phyloP scores from a whole-genome alignment of 306 rosid species.

The Cicer chorassanicum region DNA sequence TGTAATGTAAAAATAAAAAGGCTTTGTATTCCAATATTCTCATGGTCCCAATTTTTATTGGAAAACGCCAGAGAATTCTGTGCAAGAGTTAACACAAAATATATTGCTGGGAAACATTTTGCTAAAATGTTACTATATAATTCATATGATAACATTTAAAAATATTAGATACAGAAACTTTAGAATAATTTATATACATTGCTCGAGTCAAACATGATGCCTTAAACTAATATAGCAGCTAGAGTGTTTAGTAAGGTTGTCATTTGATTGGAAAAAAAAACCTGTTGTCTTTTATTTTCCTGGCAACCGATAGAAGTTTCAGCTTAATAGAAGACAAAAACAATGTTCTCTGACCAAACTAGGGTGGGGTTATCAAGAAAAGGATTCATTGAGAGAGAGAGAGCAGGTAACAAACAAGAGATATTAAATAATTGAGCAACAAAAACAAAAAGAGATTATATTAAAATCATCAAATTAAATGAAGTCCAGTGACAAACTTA shows the following conservation, averaged over 20 bases:
- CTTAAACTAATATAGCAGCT: neutral
- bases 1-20: slow-evolving; percentile 10
- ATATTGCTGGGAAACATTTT: neutral
- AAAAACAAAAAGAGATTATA: slow-evolving; percentile 23
- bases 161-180: neutral
- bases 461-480: slow-evolving; percentile 44
- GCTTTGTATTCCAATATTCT: slow-evolving; percentile 38
- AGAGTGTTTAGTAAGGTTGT: slow-evolving; percentile 31
- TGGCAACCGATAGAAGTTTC: slow-evolving; percentile 43
- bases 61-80: slow-evolving; percentile 39
- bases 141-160: slow-evolving; percentile 18
- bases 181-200: slow-evolving; percentile 22
- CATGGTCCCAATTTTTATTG: slow-evolving; percentile 50
- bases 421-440: slow-evolving; percentile 29
- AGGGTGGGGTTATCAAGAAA: slow-evolving; percentile 40
- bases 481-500: slow-evolving; percentile 50
- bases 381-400: slow-evolving; percentile 30
- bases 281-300: slow-evolving; percentile 34
- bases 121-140: neutral
- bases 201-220: slow-evolving; percentile 32
- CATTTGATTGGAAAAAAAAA: slow-evolving; percentile 17
- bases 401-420: slow-evolving; percentile 48
- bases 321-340: slow-evolving; percentile 49
- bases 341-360: slow-evolving; percentile 42
- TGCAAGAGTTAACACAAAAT: slow-evolving; percentile 15